A percentile compares a stretch with the other conserved stretches of the same genome.
Evolutionary conservation across 306 rosid genomes (phyloP).

Genomic region (Senna tora): DNA sequence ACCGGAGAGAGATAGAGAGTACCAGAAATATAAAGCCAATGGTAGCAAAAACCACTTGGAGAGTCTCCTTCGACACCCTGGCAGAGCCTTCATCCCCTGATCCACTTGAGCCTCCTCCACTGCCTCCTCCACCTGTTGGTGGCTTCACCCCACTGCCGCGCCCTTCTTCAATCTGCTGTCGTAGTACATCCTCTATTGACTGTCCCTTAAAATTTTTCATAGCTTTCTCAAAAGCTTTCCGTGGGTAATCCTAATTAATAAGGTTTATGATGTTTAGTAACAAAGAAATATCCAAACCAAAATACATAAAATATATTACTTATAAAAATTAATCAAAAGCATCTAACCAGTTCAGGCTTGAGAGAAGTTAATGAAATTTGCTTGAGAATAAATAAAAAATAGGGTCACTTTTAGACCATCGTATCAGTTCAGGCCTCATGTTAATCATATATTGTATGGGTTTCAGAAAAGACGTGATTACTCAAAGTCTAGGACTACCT

Average conservation of each 20-base stretch:
- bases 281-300: constrained; percentile 8
- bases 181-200: constrained; percentile 69
- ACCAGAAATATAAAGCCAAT: constrained; percentile 75
- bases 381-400: not conserved
- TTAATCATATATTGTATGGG: not conserved
- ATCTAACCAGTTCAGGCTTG: not conserved
- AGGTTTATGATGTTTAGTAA: constrained; percentile 33
- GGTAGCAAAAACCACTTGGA: constrained; percentile 72
- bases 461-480: not conserved
- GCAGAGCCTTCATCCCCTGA: constrained; percentile 53
- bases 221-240: constrained; percentile 53
- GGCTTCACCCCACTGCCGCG: constrained; percentile 51
- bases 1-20: constrained; percentile 28
- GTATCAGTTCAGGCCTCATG: not conserved
- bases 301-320: not conserved
- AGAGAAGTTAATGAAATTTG: too few relatives aligned
- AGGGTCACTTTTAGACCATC: constrained; percentile 1
- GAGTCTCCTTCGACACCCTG: constrained; percentile 56
- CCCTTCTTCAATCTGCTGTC: constrained; percentile 68
- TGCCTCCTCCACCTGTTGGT: constrained; percentile 46
- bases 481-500: not conserved
- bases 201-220: constrained; percentile 57
- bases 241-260: constrained; percentile 56
- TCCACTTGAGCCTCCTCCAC: constrained; percentile 56
- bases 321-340: not conserved